Conservation (phyloP, 2,329 filamentous ascomycete species). For the Colletotrichum magnum region DNA sequence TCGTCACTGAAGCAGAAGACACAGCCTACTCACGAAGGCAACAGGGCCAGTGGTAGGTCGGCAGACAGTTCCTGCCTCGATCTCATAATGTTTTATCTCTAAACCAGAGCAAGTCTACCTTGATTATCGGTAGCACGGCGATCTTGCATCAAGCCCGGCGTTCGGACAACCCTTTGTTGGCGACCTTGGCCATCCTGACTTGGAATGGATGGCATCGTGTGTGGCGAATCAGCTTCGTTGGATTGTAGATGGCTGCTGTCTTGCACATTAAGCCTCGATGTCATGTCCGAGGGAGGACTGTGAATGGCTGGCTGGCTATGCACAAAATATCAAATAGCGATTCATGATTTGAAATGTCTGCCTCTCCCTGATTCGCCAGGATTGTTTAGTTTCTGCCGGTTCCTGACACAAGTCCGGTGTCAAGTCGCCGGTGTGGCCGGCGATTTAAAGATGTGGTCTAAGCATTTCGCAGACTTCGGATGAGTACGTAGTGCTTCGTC, state of each 20-base stretch:
- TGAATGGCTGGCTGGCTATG: constrained; percentile 6
- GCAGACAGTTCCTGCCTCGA: constrained; percentile 9
- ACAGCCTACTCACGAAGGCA: neutral
- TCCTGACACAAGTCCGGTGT: constrained; percentile 33
- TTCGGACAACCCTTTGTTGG: constrained; percentile 5
- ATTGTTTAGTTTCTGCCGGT: constrained; percentile 17
- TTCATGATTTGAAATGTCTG: constrained; percentile 23
- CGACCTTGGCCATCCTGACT: constrained; percentile 12
- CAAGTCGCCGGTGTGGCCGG: constrained; percentile 10
- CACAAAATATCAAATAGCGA: constrained; percentile 13
- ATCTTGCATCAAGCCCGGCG: constrained; percentile 12
- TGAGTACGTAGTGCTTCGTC: neutral
- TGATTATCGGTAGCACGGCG: neutral
- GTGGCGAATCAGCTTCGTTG: constrained; percentile 5
- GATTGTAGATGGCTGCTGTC: neutral
- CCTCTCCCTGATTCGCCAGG: neutral
- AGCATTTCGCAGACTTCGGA: constrained; percentile 12
- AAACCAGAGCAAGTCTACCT: neutral
- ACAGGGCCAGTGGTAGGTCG: neutral
- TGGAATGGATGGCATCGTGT: constrained; percentile 9
- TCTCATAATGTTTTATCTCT: constrained; percentile 3
- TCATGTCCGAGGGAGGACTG: constrained; percentile 2
- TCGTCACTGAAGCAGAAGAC: neutral
- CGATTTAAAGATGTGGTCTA: constrained; percentile 21
- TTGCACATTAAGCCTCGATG: neutral